Evolutionary conservation across 331 rosid species (phyloP).

Genomic region (Quercus lobata): DNA sequence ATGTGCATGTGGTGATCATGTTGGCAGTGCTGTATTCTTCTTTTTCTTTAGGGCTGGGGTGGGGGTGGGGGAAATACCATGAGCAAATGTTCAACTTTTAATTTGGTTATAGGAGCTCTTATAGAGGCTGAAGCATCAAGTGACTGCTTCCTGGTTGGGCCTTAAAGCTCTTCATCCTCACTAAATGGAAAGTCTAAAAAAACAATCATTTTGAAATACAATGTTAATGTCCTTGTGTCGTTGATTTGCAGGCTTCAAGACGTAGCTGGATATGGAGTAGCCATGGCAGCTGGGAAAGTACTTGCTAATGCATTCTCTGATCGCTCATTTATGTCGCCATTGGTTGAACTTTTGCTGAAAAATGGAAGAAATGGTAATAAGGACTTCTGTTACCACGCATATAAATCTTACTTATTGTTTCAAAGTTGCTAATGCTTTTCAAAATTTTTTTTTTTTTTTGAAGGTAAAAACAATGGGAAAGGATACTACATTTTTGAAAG

Average conservation of each 20-base stretch:
- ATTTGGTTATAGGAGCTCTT: not conserved
- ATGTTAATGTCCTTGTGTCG: slow-evolving; percentile 12
- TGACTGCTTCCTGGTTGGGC: not conserved
- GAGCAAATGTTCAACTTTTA: not conserved
- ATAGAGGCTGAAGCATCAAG: not conserved
- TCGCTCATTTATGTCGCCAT: slow-evolving; percentile 54
- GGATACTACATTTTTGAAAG: slow-evolving; percentile 75
- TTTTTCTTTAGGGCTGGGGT: not conserved
- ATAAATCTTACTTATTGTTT: slow-evolving; percentile 2
- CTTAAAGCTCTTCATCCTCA: not conserved
- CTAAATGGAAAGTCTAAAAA: not conserved
- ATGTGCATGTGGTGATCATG: not conserved
- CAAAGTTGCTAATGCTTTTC: slow-evolving; percentile 20
- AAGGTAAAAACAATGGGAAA: slow-evolving; percentile 89
- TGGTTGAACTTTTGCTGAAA: slow-evolving; percentile 63
- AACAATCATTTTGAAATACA: not conserved
- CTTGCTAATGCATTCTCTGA: slow-evolving; percentile 58
- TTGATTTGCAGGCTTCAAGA: slow-evolving; percentile 81
- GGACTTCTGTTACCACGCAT: not conserved
- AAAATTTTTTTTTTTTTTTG: not conserved
- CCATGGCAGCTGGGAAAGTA: slow-evolving; percentile 57
- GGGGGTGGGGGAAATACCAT: not conserved
- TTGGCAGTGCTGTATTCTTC: not conserved
- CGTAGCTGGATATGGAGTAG: slow-evolving; percentile 84
- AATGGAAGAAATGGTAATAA: slow-evolving; percentile 80